Evolutionary conservation across 2,329 filamentous ascomycete genomes (phyloP), one percentile per base, ranked within the genome.

Genomic region (Microcyclospora tardicrescens): DNA sequence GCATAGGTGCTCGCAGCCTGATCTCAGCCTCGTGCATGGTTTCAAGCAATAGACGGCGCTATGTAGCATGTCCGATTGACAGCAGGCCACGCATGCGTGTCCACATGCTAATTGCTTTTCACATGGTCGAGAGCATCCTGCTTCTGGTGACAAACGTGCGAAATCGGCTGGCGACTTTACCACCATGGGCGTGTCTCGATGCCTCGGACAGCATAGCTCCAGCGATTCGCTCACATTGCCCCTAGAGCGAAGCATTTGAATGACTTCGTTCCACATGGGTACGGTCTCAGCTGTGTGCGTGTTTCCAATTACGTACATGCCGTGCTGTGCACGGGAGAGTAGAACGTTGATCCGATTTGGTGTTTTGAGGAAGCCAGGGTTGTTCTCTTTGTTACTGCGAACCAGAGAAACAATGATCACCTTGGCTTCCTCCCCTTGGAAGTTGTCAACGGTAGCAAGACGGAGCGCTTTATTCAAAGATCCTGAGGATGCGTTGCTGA

Each of bases 381-480:
- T 72, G 5, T 60, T 61, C 10, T 68, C 48, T 0, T 56, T 43
- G 47, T 87, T 87, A 58, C 79, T 82, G 30, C 82, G 71, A 0
- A 85, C 80, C 0, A 87, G 62, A 0, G 79, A 83, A 0, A 87
- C 63, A 2, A 87, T 64, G 0, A 87, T 64, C 6, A 87, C 63
- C 37, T 81, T 79, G 1, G 77, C 78, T 49, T 87, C 81, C 52
- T 87, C 81, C 0, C 81, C 82, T 47, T 87, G 80, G 39, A 84
- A 86, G 45, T 85, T 86, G 47, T 59, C 55, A 0, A 84, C 71
- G 0, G 78, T 84, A 0, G 79, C 77, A 0, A 79, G 56, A 4
- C 73, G 61, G 2, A 81, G 54, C 1, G 61, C 63, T 16, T 71
- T 61, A 0, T 68, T 50, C 0, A 77, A 59, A 0, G 60, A 65